A percentile compares a stretch with the other conserved stretches of the same genome.
Conservation (phyloP, 148 eudicot genomes). For the Nepenthes mirabilis region DNA sequence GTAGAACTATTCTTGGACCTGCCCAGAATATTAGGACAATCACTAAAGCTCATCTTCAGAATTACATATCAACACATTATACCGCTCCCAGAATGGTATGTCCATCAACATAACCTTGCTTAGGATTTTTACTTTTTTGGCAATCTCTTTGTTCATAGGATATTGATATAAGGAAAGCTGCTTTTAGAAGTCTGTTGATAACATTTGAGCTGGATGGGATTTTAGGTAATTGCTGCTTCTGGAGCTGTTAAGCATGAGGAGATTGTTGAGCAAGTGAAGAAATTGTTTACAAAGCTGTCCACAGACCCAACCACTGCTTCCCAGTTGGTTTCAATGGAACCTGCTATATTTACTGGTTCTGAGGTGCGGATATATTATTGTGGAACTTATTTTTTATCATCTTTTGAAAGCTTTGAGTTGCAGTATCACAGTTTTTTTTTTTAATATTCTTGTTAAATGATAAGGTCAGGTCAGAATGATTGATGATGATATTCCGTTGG, state of each 20-base stretch:
- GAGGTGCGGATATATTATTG: constrained; percentile 40
- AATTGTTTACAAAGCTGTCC: constrained; percentile 60
- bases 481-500: constrained; percentile 76
- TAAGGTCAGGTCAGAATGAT: constrained; percentile 60
- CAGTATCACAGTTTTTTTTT: background rate
- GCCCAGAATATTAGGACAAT: constrained; percentile 66
- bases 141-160: background rate
- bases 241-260: constrained; percentile 92
- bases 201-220: background rate
- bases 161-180: background rate
- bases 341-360: constrained; percentile 83
- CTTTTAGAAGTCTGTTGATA: background rate
- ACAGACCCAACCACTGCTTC: constrained; percentile 58
- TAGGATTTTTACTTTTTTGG: background rate
- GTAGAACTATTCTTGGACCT: constrained; percentile 91
- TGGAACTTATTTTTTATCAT: background rate
- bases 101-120: background rate
- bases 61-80: constrained; percentile 78
- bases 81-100: constrained; percentile 83
- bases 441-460: background rate
- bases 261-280: constrained; percentile 57
- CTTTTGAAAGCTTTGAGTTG: background rate
- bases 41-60: constrained; percentile 49
- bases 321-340: constrained; percentile 62
- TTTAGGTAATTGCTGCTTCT: constrained; percentile 77